Conservation (phyloP, 1,284 basidiomycete species). For the Anthracocystis panici-leucophaei region DNA sequence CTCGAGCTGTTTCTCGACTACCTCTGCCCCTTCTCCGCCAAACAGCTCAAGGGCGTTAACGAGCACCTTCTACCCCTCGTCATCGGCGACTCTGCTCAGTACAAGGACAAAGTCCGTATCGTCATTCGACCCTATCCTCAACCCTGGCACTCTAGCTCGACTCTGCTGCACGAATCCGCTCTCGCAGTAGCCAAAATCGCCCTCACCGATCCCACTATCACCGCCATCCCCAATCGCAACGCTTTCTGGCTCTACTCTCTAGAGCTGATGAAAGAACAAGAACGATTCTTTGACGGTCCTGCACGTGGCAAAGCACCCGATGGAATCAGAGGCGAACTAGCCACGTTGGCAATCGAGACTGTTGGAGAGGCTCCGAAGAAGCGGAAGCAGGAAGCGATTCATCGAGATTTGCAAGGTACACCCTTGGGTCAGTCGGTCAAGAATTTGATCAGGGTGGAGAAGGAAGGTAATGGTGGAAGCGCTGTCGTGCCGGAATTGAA, state of each 20-base stretch:
- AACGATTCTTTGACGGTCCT: slow-evolving; percentile 82
- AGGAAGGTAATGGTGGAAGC: slow-evolving; percentile 79
- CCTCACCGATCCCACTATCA: slow-evolving; percentile 19
- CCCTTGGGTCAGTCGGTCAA: slow-evolving; percentile 72
- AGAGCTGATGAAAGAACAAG: slow-evolving; percentile 82
- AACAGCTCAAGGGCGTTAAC: slow-evolving; percentile 70
- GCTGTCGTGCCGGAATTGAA: slow-evolving; percentile 85
- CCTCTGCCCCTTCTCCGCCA: slow-evolving; percentile 75
- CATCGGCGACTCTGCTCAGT: slow-evolving; percentile 68
- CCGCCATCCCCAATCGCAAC: slow-evolving; percentile 34
- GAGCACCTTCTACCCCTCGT: slow-evolving; percentile 69
- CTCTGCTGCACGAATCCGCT: slow-evolving; percentile 82
- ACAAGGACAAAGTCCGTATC: slow-evolving; percentile 81
- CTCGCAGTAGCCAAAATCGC: slow-evolving; percentile 78
- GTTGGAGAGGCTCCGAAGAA: slow-evolving; percentile 71
- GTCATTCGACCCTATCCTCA: slow-evolving; percentile 84
- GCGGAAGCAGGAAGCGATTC: slow-evolving; percentile 58
- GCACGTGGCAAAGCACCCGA: slow-evolving; percentile 78
- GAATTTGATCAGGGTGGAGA: slow-evolving; percentile 77
- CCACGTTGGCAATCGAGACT: slow-evolving; percentile 73
- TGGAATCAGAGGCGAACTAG: slow-evolving; percentile 82
- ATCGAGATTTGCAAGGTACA: slow-evolving; percentile 71
- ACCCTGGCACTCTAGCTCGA: slow-evolving; percentile 74
- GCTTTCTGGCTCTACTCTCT: slow-evolving; percentile 65
- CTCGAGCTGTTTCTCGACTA: slow-evolving; percentile 78